These are phyloP conservation scores for Alternaria longipes DNA, from an alignment of 2,329 filamentous ascomycete species.

Conservation along the genomic window DNA sequence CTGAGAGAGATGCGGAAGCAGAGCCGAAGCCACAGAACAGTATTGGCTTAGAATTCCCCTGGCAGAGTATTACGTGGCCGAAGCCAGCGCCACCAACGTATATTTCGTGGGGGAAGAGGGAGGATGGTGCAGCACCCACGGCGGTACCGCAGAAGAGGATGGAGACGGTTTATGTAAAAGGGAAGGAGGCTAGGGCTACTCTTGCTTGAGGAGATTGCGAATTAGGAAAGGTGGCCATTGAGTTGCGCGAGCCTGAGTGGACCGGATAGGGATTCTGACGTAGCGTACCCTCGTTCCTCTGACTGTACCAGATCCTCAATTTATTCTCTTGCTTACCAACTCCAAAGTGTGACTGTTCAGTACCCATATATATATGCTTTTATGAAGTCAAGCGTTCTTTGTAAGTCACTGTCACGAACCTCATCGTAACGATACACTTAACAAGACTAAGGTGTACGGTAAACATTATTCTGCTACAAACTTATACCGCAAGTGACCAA, in stretches of 20 bases:
- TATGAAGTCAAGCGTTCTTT: neutral
- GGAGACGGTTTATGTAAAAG: slow-evolving; percentile 5
- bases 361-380: neutral
- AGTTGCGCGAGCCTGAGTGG: no score
- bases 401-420: neutral
- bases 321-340: neutral
- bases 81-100: slow-evolving; percentile 13
- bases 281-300: neutral
- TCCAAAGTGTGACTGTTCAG: neutral
- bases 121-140: slow-evolving; percentile 10
- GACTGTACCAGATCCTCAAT: neutral
- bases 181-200: neutral
- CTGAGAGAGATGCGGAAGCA: slow-evolving; percentile 4
- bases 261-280: no score
- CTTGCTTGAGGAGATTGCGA: neutral
- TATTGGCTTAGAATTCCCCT: slow-evolving; percentile 11
- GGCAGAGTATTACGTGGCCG: slow-evolving; percentile 8
- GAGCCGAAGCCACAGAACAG: slow-evolving; percentile 8
- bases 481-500: neutral
- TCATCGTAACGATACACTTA: neutral
- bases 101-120: slow-evolving; percentile 28
- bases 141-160: neutral
- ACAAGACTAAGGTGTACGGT: neutral
- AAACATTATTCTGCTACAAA: neutral
- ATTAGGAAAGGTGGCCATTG: neutral